A percentile compares a stretch with the other conserved stretches of the same genome.
These are phyloP conservation scores for Penicillium fuscoglaucum DNA, from an alignment of 2,329 filamentous ascomycete species.

Conservation along the genomic window DNA sequence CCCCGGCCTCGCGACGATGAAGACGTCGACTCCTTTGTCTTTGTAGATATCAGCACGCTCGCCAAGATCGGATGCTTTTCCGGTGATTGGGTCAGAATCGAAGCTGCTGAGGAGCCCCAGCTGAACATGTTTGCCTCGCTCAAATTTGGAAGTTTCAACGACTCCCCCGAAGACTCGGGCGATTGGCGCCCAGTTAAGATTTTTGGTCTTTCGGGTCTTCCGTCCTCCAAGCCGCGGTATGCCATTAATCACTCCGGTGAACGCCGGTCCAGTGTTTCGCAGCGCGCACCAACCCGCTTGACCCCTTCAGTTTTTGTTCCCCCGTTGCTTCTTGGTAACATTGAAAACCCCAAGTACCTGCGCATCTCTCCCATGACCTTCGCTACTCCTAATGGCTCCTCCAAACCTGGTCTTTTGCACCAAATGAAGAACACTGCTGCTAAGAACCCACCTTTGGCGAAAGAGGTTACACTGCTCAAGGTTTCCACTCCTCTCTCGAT, in stretches of 20 bases:
- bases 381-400: constrained; percentile 40
- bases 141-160: constrained; percentile 56
- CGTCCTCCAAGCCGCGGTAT: constrained; percentile 56
- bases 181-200: constrained; percentile 86
- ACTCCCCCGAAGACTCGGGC: constrained; percentile 56
- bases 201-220: constrained; percentile 75
- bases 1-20: constrained; percentile 83
- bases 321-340: constrained; percentile 81
- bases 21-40: constrained; percentile 81
- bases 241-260: constrained; percentile 52
- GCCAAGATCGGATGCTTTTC: constrained; percentile 94
- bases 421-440: constrained; percentile 46
- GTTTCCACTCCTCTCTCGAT: constrained; percentile 86
- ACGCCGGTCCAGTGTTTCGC: constrained; percentile 57
- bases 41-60: constrained; percentile 82
- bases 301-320: constrained; percentile 74
- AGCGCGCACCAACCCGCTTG: constrained; percentile 44
- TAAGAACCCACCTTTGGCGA: constrained; percentile 60
- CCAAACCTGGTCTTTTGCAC: constrained; percentile 60
- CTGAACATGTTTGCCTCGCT: constrained; percentile 60
- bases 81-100: constrained; percentile 90
- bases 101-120: constrained; percentile 70
- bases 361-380: constrained; percentile 65
- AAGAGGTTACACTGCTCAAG: constrained; percentile 84
- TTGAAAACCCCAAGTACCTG: constrained; percentile 75